These are phyloP conservation scores for Exophiala alcalophila DNA, from an alignment of 2,329 filamentous ascomycete genomes.

Conservation along the genomic window DNA sequence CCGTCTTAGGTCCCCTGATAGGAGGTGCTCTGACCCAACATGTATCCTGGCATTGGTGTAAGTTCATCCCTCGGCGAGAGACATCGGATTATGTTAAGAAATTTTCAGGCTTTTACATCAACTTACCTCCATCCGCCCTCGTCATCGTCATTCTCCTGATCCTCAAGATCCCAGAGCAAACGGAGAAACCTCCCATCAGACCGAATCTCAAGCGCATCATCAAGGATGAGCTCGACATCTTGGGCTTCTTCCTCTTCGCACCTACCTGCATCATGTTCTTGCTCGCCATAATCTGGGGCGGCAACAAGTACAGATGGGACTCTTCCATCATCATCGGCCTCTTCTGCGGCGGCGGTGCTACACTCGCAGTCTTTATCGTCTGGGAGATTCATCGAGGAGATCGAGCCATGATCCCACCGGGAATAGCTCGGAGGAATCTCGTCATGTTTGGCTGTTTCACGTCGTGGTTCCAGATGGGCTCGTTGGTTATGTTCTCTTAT, in stretches of 20 bases:
- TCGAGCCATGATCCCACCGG: conserved; percentile 30
- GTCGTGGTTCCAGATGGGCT: conserved; percentile 24
- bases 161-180: conserved; percentile 18
- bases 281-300: conserved; percentile 27
- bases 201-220: conserved; percentile 21
- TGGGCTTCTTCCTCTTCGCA: conserved; percentile 60
- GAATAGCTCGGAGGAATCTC: conserved; percentile 24
- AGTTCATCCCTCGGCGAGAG: not conserved
- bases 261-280: conserved; percentile 28
- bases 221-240: conserved; percentile 48
- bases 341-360: conserved; percentile 34
- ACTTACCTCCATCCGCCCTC: conserved; percentile 41
- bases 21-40: conserved; percentile 43
- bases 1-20: conserved; percentile 43
- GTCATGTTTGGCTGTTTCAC: conserved; percentile 25
- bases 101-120: conserved; percentile 41
- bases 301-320: conserved; percentile 33
- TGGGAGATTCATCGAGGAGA: conserved; percentile 32
- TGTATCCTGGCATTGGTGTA: conserved; percentile 35
- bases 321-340: conserved; percentile 39
- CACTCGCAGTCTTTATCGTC: conserved; percentile 33
- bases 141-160: conserved; percentile 37
- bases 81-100: not conserved
- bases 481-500: conserved; percentile 28
- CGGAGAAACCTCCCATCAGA: conserved; percentile 12